Conservation (phyloP, 495 filamentous ascomycete species). For the Cryomyces minteri region DNA sequence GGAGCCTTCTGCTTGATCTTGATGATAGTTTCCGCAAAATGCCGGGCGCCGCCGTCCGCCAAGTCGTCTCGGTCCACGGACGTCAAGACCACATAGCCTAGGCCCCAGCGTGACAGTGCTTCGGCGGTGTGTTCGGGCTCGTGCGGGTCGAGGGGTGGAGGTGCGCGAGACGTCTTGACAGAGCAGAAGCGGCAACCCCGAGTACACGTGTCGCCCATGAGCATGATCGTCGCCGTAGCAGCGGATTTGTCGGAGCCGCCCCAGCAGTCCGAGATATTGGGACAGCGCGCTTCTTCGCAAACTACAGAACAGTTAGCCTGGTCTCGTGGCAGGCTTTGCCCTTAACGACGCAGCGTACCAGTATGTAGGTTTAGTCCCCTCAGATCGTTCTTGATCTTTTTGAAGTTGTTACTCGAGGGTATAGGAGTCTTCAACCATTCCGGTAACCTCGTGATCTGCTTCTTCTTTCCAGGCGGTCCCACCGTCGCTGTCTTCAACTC, state of each 20-base stretch:
- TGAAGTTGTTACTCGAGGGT: slow-evolving; percentile 68
- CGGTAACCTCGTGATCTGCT: slow-evolving; percentile 78
- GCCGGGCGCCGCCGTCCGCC: slow-evolving; percentile 66
- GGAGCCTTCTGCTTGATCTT: slow-evolving; percentile 86
- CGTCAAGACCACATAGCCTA: slow-evolving; percentile 92
- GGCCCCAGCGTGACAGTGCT: slow-evolving; percentile 76
- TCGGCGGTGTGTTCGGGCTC: slow-evolving; percentile 96
- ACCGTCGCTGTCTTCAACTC: slow-evolving; percentile 59
- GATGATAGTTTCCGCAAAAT: slow-evolving; percentile 88
- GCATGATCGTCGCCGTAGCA: slow-evolving; percentile 96
- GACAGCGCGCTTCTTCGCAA: slow-evolving; percentile 92
- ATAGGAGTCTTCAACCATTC: slow-evolving; percentile 94
- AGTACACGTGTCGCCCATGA: slow-evolving; percentile 98
- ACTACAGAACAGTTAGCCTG: slow-evolving; percentile 23
- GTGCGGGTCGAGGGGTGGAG: slow-evolving; percentile 76
- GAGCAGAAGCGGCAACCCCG: slow-evolving; percentile 92
- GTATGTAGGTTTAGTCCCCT: slow-evolving; percentile 82
- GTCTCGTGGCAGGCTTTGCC: neutral
- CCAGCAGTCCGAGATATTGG: slow-evolving; percentile 97
- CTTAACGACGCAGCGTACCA: neutral
- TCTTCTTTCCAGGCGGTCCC: slow-evolving; percentile 62
- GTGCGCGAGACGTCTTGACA: slow-evolving; percentile 70
- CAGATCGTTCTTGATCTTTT: slow-evolving; percentile 83
- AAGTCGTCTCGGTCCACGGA: slow-evolving; percentile 88
- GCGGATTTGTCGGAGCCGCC: slow-evolving; percentile 72